A percentile compares a stretch with the other conserved stretches of the same genome.
These are phyloP conservation scores for Neonectria hederae DNA, from an alignment of 2,329 filamentous ascomycete genomes.

Conservation along the genomic window DNA sequence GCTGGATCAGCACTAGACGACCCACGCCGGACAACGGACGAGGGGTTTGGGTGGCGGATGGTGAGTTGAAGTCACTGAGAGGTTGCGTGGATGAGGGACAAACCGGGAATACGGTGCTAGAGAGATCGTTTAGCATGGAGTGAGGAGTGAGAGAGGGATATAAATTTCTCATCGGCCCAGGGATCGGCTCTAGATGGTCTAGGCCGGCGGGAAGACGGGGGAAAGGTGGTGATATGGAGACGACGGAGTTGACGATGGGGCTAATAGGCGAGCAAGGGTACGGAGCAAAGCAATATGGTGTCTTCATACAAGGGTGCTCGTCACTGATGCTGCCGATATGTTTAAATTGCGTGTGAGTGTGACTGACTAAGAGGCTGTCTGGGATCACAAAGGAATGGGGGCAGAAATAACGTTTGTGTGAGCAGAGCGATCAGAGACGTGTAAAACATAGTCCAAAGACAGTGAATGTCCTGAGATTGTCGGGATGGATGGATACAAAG, in stretches of 20 bases:
- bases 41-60: slow-evolving; percentile 29
- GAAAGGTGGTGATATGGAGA: slow-evolving; percentile 4
- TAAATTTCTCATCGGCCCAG: slow-evolving; percentile 27
- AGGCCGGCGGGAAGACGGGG: slow-evolving; percentile 14
- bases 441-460: background rate
- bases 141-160: slow-evolving; percentile 5
- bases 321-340: background rate
- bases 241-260: slow-evolving; percentile 7
- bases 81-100: slow-evolving; percentile 34
- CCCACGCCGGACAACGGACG: slow-evolving; percentile 40
- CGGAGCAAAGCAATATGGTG: background rate
- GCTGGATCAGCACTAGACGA: slow-evolving; percentile 39
- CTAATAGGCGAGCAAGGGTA: background rate
- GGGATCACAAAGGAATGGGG: background rate
- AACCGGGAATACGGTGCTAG: slow-evolving; percentile 35
- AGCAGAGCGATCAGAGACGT: background rate
- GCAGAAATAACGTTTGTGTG: background rate
- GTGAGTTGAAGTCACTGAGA: slow-evolving; percentile 28
- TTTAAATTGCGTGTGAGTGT: background rate
- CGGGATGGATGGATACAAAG: background rate
- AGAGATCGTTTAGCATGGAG: slow-evolving; percentile 20
- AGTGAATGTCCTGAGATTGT: background rate
- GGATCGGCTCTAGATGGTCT: slow-evolving; percentile 2
- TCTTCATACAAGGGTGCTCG: background rate
- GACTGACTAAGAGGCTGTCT: background rate